These are phyloP conservation scores for Lasiosphaeria miniovina DNA, from an alignment of 495 filamentous ascomycete genomes.

Conservation along the genomic window DNA sequence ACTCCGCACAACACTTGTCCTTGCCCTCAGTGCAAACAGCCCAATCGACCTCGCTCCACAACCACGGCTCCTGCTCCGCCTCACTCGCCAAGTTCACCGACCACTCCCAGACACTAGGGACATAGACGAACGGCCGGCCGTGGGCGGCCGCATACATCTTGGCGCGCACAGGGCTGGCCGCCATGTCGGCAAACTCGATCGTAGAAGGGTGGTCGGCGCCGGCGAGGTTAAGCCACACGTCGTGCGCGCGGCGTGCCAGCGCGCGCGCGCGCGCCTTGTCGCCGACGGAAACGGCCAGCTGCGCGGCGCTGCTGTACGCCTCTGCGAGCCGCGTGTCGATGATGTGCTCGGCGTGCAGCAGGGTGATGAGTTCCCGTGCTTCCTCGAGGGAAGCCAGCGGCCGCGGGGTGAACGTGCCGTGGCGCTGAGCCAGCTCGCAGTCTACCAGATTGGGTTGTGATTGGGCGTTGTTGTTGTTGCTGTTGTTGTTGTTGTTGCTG, in stretches of 20 bases:
- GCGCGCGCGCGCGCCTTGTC: background rate
- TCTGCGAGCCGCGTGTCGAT: background rate
- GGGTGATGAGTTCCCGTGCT: background rate
- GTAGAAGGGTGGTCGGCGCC: background rate
- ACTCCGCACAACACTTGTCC: no score
- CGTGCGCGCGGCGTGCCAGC: background rate
- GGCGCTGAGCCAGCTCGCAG: background rate
- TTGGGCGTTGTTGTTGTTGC: background rate
- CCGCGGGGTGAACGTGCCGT: background rate
- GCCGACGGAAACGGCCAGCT: background rate
- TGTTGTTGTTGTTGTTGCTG: background rate
- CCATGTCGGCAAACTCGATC: no score
- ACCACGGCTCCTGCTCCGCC: no score
- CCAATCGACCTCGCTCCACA: no score
- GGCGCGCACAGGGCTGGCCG: no score
- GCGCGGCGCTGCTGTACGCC: background rate
- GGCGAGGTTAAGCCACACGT: background rate
- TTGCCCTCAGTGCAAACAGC: no score
- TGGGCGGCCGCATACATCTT: no score
- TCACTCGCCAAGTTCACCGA: no score
- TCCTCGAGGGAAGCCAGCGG: background rate
- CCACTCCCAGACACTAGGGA: no score
- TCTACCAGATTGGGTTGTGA: background rate
- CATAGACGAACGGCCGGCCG: no score
- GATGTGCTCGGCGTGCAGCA: background rate